Evolutionary conservation across 176 grass and related monocot species (phyloP), one percentile per base, ranked within the genome.

Genomic region (Ensete ventricosum): DNA sequence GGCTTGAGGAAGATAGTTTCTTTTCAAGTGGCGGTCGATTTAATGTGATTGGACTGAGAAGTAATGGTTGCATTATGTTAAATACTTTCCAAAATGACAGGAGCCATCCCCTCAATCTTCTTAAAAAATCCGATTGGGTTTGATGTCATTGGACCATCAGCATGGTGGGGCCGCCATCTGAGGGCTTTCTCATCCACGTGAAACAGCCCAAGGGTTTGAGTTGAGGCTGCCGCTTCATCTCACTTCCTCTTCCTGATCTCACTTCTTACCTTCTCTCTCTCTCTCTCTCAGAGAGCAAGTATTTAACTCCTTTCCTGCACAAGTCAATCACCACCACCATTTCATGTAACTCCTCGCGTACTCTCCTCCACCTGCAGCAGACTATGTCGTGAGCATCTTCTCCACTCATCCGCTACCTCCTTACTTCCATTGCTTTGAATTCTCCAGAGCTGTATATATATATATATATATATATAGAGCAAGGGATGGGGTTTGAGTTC

Each of bases 281-380:
- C 66, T 26, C 62, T 25, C 29, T 79, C 55, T 88, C 75, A 71
- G 73, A 64, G 77, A 89, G 92, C 89, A 87, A 96, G 89, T 87
- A 29, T 73, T 25, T 70, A 24, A 20, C 20, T 64, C 62, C 19
- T 11, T 64, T 24, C 11, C 62, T 20, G 9, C 20, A 64, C 62
- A 23, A 20, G 1, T n/a, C 80, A 84, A 85, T 89, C 91, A 87
- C 89, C 92, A 91, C 82, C 82, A 86, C 79, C 92, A 91, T 81
- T 80, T 79, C 83, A 72, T 73, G 49, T 55, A 63, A 73, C 79
- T 82, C 77, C 66, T 27, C 66, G 77, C 76, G 64, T 78, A 55
- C 72, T 64, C 69, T 24, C 48, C 71, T 62, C 68, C 72, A 82
- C 49, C 11, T 52, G 11, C 14, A 19, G 60, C 53, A 17, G 6